Percentiles rank a stretch among this genome's conserved stretches.
These are phyloP conservation scores for Rhynchospora pubera DNA, from an alignment of 176 grass and related monocot species.

Conservation along the genomic window DNA sequence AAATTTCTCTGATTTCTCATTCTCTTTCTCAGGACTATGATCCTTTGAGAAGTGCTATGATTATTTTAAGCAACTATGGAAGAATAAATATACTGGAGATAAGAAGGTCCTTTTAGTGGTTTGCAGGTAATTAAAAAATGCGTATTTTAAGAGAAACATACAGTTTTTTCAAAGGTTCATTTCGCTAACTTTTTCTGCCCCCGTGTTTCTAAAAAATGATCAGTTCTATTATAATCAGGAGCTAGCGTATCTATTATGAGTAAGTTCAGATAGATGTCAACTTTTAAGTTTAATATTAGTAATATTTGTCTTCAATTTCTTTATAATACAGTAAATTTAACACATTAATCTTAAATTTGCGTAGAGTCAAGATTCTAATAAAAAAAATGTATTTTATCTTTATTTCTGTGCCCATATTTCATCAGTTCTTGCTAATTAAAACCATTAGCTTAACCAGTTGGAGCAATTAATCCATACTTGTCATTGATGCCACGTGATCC, in stretches of 20 bases:
- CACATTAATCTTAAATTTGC: too few relatives aligned
- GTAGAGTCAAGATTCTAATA: too few relatives aligned
- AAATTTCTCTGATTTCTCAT: background rate
- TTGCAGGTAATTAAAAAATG: background rate
- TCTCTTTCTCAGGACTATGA: background rate
- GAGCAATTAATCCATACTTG: constrained; percentile 18
- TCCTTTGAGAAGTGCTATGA: background rate
- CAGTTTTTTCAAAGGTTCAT: background rate
- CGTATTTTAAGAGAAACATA: background rate
- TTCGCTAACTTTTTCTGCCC: background rate
- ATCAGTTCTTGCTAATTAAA: background rate
- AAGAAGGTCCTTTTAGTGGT: background rate
- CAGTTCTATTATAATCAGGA: background rate
- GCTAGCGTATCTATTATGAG: too few relatives aligned
- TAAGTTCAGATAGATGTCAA: too few relatives aligned
- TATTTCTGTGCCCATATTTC: too few relatives aligned
- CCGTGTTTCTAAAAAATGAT: background rate
- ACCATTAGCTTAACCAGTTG: background rate
- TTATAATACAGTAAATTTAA: too few relatives aligned
- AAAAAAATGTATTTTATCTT: too few relatives aligned
- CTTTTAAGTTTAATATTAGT: too few relatives aligned
- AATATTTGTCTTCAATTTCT: too few relatives aligned
- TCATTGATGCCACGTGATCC: constrained; percentile 45
- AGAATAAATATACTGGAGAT: background rate
- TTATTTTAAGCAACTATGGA: background rate